Evolutionary conservation across 2,329 filamentous ascomycete species (phyloP), one percentile per base, ranked within the genome.

Genomic region (Penicillium sp.): DNA sequence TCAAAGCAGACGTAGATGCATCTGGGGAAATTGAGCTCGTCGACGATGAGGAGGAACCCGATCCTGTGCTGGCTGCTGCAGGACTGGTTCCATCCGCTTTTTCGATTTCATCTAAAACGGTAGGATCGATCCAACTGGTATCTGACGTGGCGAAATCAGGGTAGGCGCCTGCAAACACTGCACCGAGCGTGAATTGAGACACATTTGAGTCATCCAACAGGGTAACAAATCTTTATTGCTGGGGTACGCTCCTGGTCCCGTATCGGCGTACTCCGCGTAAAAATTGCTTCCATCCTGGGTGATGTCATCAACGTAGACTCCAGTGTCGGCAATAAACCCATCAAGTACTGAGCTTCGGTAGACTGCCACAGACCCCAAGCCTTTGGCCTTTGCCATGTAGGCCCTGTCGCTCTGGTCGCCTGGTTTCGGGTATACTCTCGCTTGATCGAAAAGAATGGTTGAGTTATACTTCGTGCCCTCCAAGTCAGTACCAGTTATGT

Each of bases 201-300:
- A 80, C 64, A 33, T 69, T 68, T 5, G 67, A 63, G 0, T 65
- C 57, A 25, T 70, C 73, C 29, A 78, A 57, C 20, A 65, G 55
- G 4, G 62, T 61, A 12, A 78, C 70, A 29, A 75, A 78, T 66
- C 66, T 1, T 61, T 59, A 46, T 79, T 77, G 45, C 66, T 69
- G 1, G 66, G 40, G 49, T 77, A 79, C 18, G 75, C 72, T 1
- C 78, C 77, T 1, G 68, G 57, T 0, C 77, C 78, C 1, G 68
- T 75, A 1, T 70, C 77, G 15, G 58, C 62, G 52, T 74, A 80
- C 62, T 81, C 78, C 3, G 72, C 66, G 56, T 77, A 79, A 20
- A 70, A 64, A 20, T 75, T 66, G 20, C 63, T 56, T 1, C 64
- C 29, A 3, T 66, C 56, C 47, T 76, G 70, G 0, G 77, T 71